phyloP scores from a whole-genome alignment of 371 early-diverging fungal species.

The Apophysomyces ossiformis region DNA sequence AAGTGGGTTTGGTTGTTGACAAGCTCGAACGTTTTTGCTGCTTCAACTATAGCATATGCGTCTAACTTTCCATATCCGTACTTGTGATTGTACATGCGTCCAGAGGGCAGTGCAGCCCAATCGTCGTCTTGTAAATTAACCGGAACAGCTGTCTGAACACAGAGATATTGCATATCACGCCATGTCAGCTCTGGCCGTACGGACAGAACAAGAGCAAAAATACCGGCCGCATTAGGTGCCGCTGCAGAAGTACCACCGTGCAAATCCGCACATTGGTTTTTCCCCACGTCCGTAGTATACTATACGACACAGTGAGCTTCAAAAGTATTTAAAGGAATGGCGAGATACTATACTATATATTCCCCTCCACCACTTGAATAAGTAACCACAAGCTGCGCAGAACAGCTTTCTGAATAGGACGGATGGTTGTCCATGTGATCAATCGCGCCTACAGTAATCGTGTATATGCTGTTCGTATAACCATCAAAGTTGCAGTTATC shows the following conservation, averaged over 20 bases:
- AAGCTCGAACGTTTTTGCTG: conserved; percentile 67
- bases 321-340: neutral
- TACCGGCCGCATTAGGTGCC: conserved; percentile 92
- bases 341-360: conserved; percentile 62
- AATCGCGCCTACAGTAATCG: conserved; percentile 92
- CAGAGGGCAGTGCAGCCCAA: conserved; percentile 68
- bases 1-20: conserved; percentile 72
- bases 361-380: conserved; percentile 84
- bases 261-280: conserved; percentile 66
- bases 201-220: conserved; percentile 90
- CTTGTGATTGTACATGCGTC: conserved; percentile 81
- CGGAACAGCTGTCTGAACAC: conserved; percentile 82
- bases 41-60: conserved; percentile 79
- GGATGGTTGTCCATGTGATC: conserved; percentile 79
- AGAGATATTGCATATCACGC: conserved; percentile 90
- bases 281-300: conserved; percentile 87
- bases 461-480: conserved; percentile 95
- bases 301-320: conserved; percentile 23
- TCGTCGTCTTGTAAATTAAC: conserved; percentile 62
- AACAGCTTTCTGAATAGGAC: conserved; percentile 88
- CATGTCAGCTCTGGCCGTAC: conserved; percentile 89
- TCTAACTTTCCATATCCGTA: conserved; percentile 94
- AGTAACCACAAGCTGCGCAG: conserved; percentile 87
- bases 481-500: conserved; percentile 98
- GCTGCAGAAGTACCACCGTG: conserved; percentile 99